Base-by-base conservation (phyloP, 306 rosid genomes). In the Dryas alaskensis region DNA sequence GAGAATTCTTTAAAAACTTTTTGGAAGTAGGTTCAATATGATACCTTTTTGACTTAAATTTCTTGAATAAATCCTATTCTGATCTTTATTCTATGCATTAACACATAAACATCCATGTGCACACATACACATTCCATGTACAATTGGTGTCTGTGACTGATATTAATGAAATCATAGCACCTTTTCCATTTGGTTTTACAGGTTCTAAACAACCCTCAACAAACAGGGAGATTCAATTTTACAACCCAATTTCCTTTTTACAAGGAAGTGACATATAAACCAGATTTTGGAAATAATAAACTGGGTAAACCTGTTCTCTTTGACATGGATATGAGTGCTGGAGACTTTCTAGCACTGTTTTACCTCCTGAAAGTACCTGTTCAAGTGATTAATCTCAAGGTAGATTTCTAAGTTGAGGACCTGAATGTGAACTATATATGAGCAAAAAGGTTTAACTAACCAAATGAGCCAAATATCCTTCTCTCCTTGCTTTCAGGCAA, bases 301-400 rank as follows among this genome's bases (percentile, higher is more conserved):
- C 74, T 84, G 61, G 99, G 99, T 22, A 94, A 87, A 84, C 84
- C 92, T 50, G 82, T 92, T 73, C 88, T 94, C 19, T 89, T 94
- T 78, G 99, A 94, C 83, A 92, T 89, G 96, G 99, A 94, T 78
- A 94, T 94, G 97, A 92, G 97, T 69, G 89, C 89, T n/a, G 97
- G 99, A 78, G 99, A 94, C 73, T 92, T 94, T 79, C 84, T 90
- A 4, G 85, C 99, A 65, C 82, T 94, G 43, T 80, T 94, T 67
- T 92, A 88, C 70, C 96, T 94, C 68, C 84, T 94, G 14, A 92
- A 94, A 87, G 85, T 94, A 12, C 95, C 97, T 50, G 86, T 88
- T 60, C 88, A 92, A 85, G 80, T 84, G 3, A 86, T 91, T 75
- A 70, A 94, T 79, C 88, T 94, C 22, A 94, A 88, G 96, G 99